These are phyloP conservation scores for Plasmodium chabaudi DNA, from an alignment of 169 alveolate genomes.

Conservation along the genomic window DNA sequence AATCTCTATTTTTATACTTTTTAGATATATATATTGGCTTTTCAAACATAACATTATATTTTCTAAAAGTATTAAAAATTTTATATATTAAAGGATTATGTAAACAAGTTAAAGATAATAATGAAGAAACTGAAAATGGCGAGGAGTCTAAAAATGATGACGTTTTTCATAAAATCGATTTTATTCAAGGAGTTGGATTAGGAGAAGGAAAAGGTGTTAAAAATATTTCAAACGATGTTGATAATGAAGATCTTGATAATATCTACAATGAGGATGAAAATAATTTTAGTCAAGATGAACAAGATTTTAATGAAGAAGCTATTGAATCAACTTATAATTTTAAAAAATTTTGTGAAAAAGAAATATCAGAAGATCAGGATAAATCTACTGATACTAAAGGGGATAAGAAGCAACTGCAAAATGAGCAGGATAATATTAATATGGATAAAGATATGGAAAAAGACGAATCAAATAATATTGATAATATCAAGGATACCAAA, in stretches of 20 bases:
- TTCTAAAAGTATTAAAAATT: slow-evolving; percentile 65
- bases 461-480: slow-evolving; percentile 54
- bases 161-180: slow-evolving; percentile 79
- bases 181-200: slow-evolving; percentile 81
- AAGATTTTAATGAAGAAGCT: slow-evolving; percentile 81
- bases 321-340: slow-evolving; percentile 84
- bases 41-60: slow-evolving; percentile 69
- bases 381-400: slow-evolving; percentile 82
- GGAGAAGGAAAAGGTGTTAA: slow-evolving; percentile 84
- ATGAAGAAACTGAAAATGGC: slow-evolving; percentile 79
- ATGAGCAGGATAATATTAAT: slow-evolving; percentile 78
- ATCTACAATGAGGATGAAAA: slow-evolving; percentile 81
- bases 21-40: slow-evolving; percentile 57
- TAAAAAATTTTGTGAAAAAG: slow-evolving; percentile 84
- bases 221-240: slow-evolving; percentile 83
- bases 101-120: slow-evolving; percentile 76
- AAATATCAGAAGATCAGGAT: slow-evolving; percentile 66
- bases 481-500: slow-evolving; percentile 56
- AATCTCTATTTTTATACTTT: slow-evolving; percentile 29
- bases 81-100: slow-evolving; percentile 77
- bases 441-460: slow-evolving; percentile 76
- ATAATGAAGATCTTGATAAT: slow-evolving; percentile 82
- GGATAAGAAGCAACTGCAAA: slow-evolving; percentile 78
- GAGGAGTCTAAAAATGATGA: slow-evolving; percentile 83
- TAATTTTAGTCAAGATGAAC: slow-evolving; percentile 78